phyloP scores from a whole-genome alignment of 2,329 filamentous ascomycete genomes.

The Cordyceps javanica region DNA sequence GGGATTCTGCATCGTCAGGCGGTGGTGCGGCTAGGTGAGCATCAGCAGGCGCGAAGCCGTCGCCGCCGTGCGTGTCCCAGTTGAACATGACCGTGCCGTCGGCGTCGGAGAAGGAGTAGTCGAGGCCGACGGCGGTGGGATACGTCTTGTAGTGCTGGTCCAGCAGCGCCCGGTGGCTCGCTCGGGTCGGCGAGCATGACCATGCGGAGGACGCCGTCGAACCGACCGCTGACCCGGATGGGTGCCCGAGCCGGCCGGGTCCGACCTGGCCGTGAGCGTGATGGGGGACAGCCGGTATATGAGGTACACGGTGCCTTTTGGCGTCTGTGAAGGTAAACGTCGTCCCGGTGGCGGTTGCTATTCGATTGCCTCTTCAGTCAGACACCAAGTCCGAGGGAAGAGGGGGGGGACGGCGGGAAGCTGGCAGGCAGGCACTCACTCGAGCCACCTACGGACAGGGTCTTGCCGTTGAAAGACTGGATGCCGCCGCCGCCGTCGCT shows the following conservation, averaged over 20 bases:
- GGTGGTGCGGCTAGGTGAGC: conserved; percentile 22
- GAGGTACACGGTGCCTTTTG: conserved; percentile 17
- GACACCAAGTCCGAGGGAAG: no score
- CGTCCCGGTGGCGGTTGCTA: conserved; percentile 18
- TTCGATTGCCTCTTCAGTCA: no score
- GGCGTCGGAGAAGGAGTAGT: conserved; percentile 18
- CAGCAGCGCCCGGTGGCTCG: conserved; percentile 17
- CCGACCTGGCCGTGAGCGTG: conserved; percentile 18
- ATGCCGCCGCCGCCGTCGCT: no score
- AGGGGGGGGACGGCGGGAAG: no score
- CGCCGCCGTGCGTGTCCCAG: conserved; percentile 18
- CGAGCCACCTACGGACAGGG: no score
- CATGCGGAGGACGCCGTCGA: conserved; percentile 18
- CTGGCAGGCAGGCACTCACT: no score
- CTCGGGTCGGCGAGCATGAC: conserved; percentile 17
- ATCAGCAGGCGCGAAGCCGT: conserved; percentile 17
- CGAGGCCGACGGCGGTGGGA: conserved; percentile 15
- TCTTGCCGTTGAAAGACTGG: no score
- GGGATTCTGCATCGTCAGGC: conserved; percentile 17
- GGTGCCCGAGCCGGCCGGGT: conserved; percentile 14
- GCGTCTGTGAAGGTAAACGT: conserved; percentile 19
- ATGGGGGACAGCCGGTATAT: conserved; percentile 20
- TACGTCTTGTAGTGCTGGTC: conserved; percentile 20
- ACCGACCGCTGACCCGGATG: conserved; percentile 15
- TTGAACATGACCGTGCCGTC: conserved; percentile 19